Percentiles rank a stretch among this genome's conserved stretches.
These are phyloP conservation scores for Canavalia gladiata DNA, from an alignment of 306 rosid genomes.

Conservation along the genomic window DNA sequence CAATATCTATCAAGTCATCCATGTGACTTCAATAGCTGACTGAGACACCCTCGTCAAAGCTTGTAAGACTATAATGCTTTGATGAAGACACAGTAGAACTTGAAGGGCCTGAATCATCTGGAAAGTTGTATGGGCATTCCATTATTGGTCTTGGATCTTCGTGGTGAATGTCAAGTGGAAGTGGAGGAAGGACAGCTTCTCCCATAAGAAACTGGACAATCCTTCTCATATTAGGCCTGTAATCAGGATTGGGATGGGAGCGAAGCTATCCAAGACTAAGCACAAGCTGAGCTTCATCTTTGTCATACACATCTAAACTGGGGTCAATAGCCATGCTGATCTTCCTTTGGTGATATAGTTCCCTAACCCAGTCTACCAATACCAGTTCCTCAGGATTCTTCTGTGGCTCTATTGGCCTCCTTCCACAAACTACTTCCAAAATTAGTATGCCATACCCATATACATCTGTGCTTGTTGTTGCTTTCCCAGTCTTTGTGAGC, in stretches of 20 bases:
- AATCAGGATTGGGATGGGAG: slow-evolving; percentile 50
- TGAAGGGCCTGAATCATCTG: background rate
- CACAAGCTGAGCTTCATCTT: slow-evolving; percentile 47
- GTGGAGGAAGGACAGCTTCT: slow-evolving; percentile 41
- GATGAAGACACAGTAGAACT: no score
- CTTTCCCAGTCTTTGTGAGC: slow-evolving; percentile 52
- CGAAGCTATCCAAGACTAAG: slow-evolving; percentile 52
- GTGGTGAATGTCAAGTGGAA: slow-evolving; percentile 37
- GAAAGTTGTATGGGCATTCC: slow-evolving; percentile 7
- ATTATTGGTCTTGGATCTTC: slow-evolving; percentile 30
- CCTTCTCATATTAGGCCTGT: slow-evolving; percentile 50
- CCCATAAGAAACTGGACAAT: slow-evolving; percentile 45
- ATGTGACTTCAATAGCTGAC: slow-evolving; percentile 16
- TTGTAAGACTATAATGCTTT: slow-evolving; percentile 35
- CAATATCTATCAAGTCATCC: slow-evolving; percentile 11
- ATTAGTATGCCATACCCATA: slow-evolving; percentile 47
- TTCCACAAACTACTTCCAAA: slow-evolving; percentile 52
- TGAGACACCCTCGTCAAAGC: slow-evolving; percentile 38
- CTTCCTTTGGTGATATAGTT: slow-evolving; percentile 34
- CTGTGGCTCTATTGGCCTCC: slow-evolving; percentile 45
- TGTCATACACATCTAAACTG: slow-evolving; percentile 32
- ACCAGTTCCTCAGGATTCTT: slow-evolving; percentile 43
- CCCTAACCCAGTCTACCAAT: slow-evolving; percentile 51
- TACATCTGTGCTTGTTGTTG: slow-evolving; percentile 52
- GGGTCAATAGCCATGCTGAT: slow-evolving; percentile 43